Conservation (phyloP, 441 rosid species). For the Populus hybrid region DNA sequence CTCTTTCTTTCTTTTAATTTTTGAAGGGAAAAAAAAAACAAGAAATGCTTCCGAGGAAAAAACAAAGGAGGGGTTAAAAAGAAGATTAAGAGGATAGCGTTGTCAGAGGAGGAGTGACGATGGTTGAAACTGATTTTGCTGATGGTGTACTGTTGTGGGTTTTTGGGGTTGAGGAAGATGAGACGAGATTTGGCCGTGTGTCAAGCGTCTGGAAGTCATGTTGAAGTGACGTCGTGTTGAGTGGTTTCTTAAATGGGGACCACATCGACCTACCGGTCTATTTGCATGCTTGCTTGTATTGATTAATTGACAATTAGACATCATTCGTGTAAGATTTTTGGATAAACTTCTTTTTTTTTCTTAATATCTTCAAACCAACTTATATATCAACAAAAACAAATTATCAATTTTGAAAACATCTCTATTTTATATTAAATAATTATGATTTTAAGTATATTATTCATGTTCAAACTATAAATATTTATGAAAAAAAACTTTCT, state of each 20-base stretch:
- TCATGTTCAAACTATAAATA: too few relatives aligned
- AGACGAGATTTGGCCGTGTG: neutral
- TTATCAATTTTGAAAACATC: too few relatives aligned
- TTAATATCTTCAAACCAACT: too few relatives aligned
- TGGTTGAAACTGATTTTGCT: neutral
- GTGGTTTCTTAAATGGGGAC: neutral
- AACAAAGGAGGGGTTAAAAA: neutral
- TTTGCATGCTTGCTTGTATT: too few relatives aligned
- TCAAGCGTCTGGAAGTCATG: neutral
- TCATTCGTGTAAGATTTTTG: too few relatives aligned
- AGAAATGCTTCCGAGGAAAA: neutral
- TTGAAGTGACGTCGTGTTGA: neutral
- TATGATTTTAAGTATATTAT: too few relatives aligned
- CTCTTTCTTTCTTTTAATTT: conserved; percentile 2
- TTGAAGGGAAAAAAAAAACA: neutral
- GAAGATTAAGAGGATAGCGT: neutral
- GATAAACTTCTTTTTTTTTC: too few relatives aligned
- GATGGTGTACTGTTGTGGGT: neutral
- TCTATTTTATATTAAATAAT: too few relatives aligned
- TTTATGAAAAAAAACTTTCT: too few relatives aligned
- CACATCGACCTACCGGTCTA: too few relatives aligned
- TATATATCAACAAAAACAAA: too few relatives aligned
- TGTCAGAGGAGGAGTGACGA: neutral
- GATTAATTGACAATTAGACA: too few relatives aligned
- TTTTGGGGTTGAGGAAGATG: neutral